phyloP scores from a whole-genome alignment of 192 early-diverging fungal species.

The Linnemannia hyalina region DNA sequence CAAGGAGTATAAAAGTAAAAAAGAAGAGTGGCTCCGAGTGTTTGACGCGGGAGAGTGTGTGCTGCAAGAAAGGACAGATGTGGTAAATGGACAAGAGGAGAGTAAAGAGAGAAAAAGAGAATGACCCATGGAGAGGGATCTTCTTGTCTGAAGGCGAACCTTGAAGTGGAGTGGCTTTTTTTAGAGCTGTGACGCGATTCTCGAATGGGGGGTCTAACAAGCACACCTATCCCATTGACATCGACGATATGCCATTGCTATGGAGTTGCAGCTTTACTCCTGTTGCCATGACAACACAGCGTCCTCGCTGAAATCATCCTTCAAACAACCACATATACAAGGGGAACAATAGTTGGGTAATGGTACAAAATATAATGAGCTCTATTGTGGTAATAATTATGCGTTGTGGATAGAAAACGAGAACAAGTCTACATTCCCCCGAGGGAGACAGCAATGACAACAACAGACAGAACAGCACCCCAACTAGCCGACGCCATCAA shows the following conservation, averaged over 20 bases:
- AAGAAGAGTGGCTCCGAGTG: too few relatives aligned
- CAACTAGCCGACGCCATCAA: conserved; percentile 13
- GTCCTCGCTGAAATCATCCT: neutral
- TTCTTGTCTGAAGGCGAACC: too few relatives aligned
- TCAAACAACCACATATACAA: neutral
- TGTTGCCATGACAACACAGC: too few relatives aligned
- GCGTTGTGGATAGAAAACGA: neutral
- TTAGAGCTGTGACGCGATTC: neutral
- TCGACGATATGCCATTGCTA: neutral
- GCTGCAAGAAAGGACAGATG: too few relatives aligned
- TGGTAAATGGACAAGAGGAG: too few relatives aligned
- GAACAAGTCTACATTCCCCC: neutral
- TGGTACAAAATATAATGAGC: neutral
- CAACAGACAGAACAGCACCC: neutral
- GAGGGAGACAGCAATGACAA: neutral
- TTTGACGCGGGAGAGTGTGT: too few relatives aligned
- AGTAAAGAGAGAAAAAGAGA: neutral
- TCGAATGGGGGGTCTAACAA: neutral
- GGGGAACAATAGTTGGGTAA: too few relatives aligned
- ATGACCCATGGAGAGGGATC: neutral
- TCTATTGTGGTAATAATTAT: neutral
- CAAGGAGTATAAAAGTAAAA: too few relatives aligned
- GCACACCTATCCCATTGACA: neutral
- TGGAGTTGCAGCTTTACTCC: neutral
- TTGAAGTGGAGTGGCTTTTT: neutral